phyloP scores from a whole-genome alignment of 2,329 filamentous ascomycete species.

The Botrytis hyacinthi region DNA sequence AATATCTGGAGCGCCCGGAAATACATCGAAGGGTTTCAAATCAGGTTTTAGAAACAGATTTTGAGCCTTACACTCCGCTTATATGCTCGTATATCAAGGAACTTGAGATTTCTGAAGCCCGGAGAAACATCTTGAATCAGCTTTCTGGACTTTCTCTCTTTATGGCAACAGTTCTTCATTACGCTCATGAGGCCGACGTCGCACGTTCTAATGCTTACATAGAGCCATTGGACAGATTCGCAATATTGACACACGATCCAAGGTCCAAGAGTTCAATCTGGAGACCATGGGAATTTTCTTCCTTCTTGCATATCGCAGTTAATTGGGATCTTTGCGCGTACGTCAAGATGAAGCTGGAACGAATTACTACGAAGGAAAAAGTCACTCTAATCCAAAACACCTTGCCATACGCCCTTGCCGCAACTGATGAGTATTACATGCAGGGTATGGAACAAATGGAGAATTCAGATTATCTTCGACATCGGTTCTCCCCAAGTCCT shows the following conservation, averaged over 20 bases:
- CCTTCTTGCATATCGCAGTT: neutral
- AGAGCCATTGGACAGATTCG: neutral
- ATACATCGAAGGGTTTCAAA: too few relatives aligned
- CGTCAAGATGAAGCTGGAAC: too few relatives aligned
- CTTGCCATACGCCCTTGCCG: neutral
- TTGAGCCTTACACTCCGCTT: neutral
- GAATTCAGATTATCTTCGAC: neutral
- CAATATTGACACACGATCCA: too few relatives aligned
- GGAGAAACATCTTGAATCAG: neutral
- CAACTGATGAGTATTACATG: neutral
- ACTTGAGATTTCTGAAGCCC: neutral
- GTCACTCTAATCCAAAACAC: too few relatives aligned
- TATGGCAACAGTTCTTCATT: neutral
- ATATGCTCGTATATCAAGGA: neutral
- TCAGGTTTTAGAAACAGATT: too few relatives aligned
- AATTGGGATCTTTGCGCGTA: slow-evolving; percentile 4
- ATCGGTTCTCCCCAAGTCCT: neutral
- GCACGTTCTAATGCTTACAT: neutral
- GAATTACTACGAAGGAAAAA: too few relatives aligned
- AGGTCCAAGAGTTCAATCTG: too few relatives aligned
- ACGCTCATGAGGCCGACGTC: neutral
- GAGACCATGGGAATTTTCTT: too few relatives aligned
- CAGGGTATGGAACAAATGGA: neutral
- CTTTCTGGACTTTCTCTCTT: neutral
- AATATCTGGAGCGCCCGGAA: neutral